A percentile compares a stretch with the other conserved stretches of the same genome.
Conservation (phyloP, 129 eudicot genomes). For the Tanacetum coccineum region DNA sequence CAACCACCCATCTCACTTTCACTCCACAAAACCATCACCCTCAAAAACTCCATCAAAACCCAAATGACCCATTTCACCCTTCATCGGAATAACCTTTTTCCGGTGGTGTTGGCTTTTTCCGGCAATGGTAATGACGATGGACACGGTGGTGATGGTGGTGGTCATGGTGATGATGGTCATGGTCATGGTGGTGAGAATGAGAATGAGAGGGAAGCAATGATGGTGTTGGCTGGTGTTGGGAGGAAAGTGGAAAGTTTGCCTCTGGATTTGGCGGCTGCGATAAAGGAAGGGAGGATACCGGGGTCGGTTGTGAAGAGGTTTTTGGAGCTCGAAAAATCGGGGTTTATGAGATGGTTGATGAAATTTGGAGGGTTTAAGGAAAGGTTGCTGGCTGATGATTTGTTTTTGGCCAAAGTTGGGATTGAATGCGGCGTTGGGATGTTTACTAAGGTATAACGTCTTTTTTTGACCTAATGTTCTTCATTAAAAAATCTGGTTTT, state of each 20-base stretch:
- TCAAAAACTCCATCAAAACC: neutral
- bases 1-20: constrained; percentile 17
- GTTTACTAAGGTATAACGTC: constrained; percentile 68
- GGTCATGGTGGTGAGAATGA: constrained; percentile 30
- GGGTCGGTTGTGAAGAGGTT: constrained; percentile 59
- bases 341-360: constrained; percentile 59
- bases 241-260: constrained; percentile 72
- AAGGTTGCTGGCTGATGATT: constrained; percentile 91
- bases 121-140: constrained; percentile 36
- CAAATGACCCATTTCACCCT: neutral
- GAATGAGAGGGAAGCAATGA: constrained; percentile 59
- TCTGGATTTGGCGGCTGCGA: constrained; percentile 70
- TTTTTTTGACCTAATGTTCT: constrained; percentile 15
- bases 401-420: constrained; percentile 68
- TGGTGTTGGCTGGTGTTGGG: constrained; percentile 65
- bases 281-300: constrained; percentile 55
- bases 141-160: constrained; percentile 19
- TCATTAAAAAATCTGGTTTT: too few relatives aligned
- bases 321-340: constrained; percentile 60
- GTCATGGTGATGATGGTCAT: constrained; percentile 37
- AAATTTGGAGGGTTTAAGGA: constrained; percentile 86
- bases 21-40: neutral
- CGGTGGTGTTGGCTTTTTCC: constrained; percentile 20
- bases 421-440: constrained; percentile 90
- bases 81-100: constrained; percentile 4